phyloP scores from a whole-genome alignment of 2,329 filamentous ascomycete species.

The Scedosporium apiospermum region DNA sequence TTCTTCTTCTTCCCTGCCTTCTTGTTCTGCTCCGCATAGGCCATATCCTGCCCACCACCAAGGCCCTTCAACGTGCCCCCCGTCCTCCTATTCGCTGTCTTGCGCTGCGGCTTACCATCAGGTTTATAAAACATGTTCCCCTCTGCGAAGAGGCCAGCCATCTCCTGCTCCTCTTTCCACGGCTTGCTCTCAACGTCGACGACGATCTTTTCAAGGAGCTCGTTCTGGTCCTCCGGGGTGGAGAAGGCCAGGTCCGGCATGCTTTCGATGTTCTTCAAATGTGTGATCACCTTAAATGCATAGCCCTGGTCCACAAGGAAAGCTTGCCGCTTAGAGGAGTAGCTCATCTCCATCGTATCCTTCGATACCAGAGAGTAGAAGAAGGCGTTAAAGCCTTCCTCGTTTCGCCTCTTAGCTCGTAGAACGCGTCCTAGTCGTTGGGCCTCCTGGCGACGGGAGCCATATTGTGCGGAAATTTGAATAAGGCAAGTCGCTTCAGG shows the following conservation, averaged over 20 bases:
- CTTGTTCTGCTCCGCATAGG: constrained; percentile 81
- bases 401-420: constrained; percentile 87
- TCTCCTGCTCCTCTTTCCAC: constrained; percentile 10
- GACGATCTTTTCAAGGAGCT: constrained; percentile 80
- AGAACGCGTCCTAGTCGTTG: constrained; percentile 89
- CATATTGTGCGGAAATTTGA: constrained; percentile 95
- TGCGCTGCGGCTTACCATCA: constrained; percentile 15
- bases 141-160: neutral
- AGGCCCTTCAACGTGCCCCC: constrained; percentile 79
- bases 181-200: constrained; percentile 60
- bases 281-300: constrained; percentile 97
- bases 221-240: constrained; percentile 69
- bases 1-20: constrained; percentile 36
- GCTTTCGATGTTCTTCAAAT: constrained; percentile 81
- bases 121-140: too few species aligned
- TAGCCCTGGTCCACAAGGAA: constrained; percentile 98
- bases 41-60: constrained; percentile 91
- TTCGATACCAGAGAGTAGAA: constrained; percentile 98
- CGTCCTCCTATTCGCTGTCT: constrained; percentile 34
- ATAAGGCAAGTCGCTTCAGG: constrained; percentile 95
- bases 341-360: constrained; percentile 96
- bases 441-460: constrained; percentile 91
- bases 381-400: constrained; percentile 98
- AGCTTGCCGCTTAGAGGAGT: constrained; percentile 90
- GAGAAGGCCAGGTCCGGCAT: constrained; percentile 72